phyloP scores from a whole-genome alignment of 352 stramenopile genomes.

The Globisporangium heterothallicum region DNA sequence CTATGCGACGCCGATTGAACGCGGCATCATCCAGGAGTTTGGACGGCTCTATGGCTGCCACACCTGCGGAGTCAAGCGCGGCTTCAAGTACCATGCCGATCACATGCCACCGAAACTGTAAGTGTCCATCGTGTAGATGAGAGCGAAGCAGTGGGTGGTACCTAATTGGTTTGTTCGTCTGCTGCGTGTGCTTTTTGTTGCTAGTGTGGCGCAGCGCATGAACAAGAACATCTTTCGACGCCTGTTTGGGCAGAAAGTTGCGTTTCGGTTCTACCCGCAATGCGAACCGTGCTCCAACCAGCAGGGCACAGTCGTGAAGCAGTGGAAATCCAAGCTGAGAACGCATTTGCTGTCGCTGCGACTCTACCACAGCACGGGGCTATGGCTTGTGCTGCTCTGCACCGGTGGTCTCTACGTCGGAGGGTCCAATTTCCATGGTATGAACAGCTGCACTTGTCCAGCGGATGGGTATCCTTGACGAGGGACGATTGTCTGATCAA shows the following conservation, averaged over 20 bases:
- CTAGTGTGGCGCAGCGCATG: conserved; percentile 55
- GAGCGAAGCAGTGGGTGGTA: neutral
- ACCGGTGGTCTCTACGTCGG: conserved; percentile 70
- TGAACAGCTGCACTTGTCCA: neutral
- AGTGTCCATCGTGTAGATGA: conserved; percentile 8
- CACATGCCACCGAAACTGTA: conserved; percentile 85
- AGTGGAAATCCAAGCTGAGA: conserved; percentile 56
- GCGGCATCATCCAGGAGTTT: conserved; percentile 74
- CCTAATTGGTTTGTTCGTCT: neutral
- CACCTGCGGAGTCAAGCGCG: conserved; percentile 66
- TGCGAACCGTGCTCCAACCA: conserved; percentile 81
- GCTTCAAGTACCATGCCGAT: conserved; percentile 71
- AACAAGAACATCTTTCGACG: conserved; percentile 38
- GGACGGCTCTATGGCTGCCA: conserved; percentile 77
- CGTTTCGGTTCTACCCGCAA: conserved; percentile 81
- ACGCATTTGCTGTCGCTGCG: conserved; percentile 59
- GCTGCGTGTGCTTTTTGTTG: neutral
- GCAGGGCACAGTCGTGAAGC: conserved; percentile 57
- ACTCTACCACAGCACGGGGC: conserved; percentile 66
- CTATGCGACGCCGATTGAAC: conserved; percentile 60
- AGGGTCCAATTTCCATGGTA: conserved; percentile 53
- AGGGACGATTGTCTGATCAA: neutral
- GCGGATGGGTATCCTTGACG: neutral
- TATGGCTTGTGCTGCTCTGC: conserved; percentile 81
- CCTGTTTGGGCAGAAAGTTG: conserved; percentile 40